phyloP scores from a whole-genome alignment of 164 flowering plant genomes.

The Saururus chinensis region DNA sequence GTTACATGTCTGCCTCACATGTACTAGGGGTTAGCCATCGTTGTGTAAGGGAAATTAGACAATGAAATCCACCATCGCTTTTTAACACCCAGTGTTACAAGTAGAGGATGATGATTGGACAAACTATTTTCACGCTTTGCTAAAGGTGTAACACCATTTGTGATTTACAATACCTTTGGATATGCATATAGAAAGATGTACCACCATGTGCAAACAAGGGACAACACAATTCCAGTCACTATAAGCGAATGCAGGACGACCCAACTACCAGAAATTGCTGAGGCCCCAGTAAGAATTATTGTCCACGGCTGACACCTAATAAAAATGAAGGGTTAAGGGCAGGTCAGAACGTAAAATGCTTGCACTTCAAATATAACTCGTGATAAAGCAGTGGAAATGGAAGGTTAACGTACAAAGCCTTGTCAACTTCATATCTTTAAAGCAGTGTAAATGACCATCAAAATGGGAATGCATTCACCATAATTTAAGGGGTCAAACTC shows the following conservation, averaged over 20 bases:
- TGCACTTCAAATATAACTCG: too few species aligned
- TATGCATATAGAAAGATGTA: conserved; percentile 80
- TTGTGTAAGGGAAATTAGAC: too few species aligned
- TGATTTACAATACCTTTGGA: conserved; percentile 55
- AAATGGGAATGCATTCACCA: too few species aligned
- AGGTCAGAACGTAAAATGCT: neutral
- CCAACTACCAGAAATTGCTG: conserved; percentile 62
- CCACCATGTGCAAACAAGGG: conserved; percentile 73
- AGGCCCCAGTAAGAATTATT: conserved; percentile 59
- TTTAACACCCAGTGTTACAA: neutral
- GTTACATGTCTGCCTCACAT: neutral
- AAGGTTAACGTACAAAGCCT: too few species aligned
- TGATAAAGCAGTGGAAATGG: too few species aligned
- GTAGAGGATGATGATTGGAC: neutral
- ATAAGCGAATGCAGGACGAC: conserved; percentile 42
- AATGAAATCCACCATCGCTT: neutral
- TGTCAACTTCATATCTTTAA: too few species aligned
- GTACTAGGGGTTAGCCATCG: too few species aligned
- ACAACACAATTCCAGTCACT: conserved; percentile 27
- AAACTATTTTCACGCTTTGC: neutral
- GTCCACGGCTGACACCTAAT: conserved; percentile 98
- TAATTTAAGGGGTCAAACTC: too few species aligned
- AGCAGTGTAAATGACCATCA: too few species aligned
- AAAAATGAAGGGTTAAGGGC: neutral
- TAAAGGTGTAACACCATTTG: neutral